Evolutionary conservation across 768 basidiomycete genomes (phyloP).

Genomic region (Macrolepiota fuliginosa): DNA sequence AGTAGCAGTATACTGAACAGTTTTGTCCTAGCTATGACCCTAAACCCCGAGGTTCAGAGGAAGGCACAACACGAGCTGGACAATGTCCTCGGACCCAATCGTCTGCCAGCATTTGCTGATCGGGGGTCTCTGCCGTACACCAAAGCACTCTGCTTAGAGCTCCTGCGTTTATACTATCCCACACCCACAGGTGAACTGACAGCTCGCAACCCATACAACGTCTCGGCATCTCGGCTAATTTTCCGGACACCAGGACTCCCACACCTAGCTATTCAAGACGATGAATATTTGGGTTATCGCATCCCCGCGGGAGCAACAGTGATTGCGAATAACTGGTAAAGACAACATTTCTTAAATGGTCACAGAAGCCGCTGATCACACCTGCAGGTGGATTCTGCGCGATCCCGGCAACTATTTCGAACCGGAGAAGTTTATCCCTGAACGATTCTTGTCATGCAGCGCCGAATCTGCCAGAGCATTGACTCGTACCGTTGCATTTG

Average conservation of each 20-base stretch:
- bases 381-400: slow-evolving; percentile 24
- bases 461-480: not conserved
- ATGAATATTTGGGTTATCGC: slow-evolving; percentile 17
- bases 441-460: slow-evolving; percentile 14
- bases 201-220: not conserved
- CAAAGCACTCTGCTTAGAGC: slow-evolving; percentile 17
- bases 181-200: slow-evolving; percentile 17
- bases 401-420: slow-evolving; percentile 18
- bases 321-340: slow-evolving; percentile 21
- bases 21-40: slow-evolving; percentile 18
- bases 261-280: slow-evolving; percentile 15
- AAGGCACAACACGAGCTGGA: slow-evolving; percentile 24
- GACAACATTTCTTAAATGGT: not conserved
- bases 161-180: slow-evolving; percentile 17
- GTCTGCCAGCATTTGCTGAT: slow-evolving; percentile 24
- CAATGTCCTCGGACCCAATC: slow-evolving; percentile 20
- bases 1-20: slow-evolving; percentile 4
- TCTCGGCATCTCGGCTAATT: slow-evolving; percentile 1
- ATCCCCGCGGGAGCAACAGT: slow-evolving; percentile 18
- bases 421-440: slow-evolving; percentile 19
- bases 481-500: slow-evolving; percentile 5
- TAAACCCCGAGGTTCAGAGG: slow-evolving; percentile 15
- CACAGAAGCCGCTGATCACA: not conserved
- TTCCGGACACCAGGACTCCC: slow-evolving; percentile 13
- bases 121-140: slow-evolving; percentile 20